Base-by-base conservation (phyloP, 2,329 filamentous ascomycete genomes). In the Periconia sp. region DNA sequence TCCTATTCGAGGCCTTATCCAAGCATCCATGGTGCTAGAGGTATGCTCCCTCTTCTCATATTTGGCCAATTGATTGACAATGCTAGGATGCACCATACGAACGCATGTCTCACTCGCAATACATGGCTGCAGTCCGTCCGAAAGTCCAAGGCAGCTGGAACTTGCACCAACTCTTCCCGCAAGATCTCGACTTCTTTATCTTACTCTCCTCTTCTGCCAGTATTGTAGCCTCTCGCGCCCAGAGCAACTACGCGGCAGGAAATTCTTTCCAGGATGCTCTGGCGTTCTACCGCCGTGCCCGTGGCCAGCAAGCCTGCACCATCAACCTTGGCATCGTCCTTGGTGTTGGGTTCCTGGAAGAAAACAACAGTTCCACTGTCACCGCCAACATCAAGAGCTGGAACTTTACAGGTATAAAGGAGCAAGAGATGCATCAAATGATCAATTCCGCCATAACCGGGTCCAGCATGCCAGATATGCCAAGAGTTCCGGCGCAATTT, bases 201-300 rank as follows among this genome's bases (percentile, higher is more conserved):
- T 16, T 51, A 9, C 29, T 43, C 11, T 44, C 43, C 11, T 48
- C 43, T 8, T 28, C 26, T 5, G 19, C 29, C 16, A 48, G 48
- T 10, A 28, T 51, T n/a, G 10, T 43, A 17, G 50, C 47, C 11
- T 19, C 39, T 17, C 8, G 8, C 9, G 36, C 38, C 16, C 50
- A 53, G 26, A 31, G 36, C 9, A 41, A 47, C 16, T 53, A 53
- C 25, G 42, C 30, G 11, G 43, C 50, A 12, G 47, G 26, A 23
- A 43, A 42, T 26, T 32, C 43, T 3, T 53, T 31, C 21, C 21
- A 26, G 16, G 35, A 43, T 18, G 17, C 40, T 5, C 39, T 43
- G 10, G 32, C 32, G 6, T 19, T 12, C 4, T 35, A 5, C 22
- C 13, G 19, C 6, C 10, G 6, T 9, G 9, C 16, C 13, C 19